A percentile compares a stretch with the other conserved stretches of the same genome.
Conservation (phyloP, 495 filamentous ascomycete genomes). For the Opeltia flavorubescens region DNA sequence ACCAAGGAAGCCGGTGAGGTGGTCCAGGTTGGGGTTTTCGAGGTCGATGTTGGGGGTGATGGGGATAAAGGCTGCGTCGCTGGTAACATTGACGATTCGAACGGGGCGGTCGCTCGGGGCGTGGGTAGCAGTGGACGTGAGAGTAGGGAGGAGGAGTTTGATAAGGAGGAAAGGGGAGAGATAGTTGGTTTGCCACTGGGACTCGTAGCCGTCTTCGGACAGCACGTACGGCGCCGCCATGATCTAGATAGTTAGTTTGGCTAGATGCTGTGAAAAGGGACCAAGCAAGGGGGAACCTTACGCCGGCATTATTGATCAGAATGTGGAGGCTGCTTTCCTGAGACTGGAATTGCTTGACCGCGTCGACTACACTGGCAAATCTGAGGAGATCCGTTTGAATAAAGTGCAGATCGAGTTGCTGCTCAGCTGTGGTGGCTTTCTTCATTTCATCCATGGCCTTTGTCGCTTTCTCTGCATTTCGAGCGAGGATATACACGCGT, state of each 20-base stretch:
- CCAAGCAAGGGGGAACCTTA: background rate
- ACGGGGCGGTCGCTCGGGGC: slow-evolving; percentile 20
- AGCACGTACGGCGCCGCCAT: slow-evolving; percentile 29
- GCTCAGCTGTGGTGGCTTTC: slow-evolving; percentile 17
- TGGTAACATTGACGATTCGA: slow-evolving; percentile 27
- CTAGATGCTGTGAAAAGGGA: background rate
- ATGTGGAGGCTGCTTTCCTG: slow-evolving; percentile 26
- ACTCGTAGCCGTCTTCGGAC: slow-evolving; percentile 20
- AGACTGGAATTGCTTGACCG: slow-evolving; percentile 15
- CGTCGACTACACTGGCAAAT: slow-evolving; percentile 21
- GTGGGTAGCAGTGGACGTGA: slow-evolving; percentile 19
- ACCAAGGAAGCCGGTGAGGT: background rate
- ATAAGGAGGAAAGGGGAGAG: slow-evolving; percentile 30
- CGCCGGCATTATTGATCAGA: slow-evolving; percentile 48
- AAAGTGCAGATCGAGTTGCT: slow-evolving; percentile 20
- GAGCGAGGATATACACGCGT: slow-evolving; percentile 29
- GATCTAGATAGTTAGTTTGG: slow-evolving; percentile 15
- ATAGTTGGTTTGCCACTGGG: slow-evolving; percentile 29
- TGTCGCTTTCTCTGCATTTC: slow-evolving; percentile 22
- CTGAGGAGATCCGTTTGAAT: slow-evolving; percentile 30
- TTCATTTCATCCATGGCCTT: slow-evolving; percentile 26
- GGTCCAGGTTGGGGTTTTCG: slow-evolving; percentile 13
- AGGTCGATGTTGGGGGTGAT: slow-evolving; percentile 25
- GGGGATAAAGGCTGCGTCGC: slow-evolving; percentile 21
- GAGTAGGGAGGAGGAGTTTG: slow-evolving; percentile 19